Evolutionary conservation across 345 rosid species (phyloP), one percentile per base, ranked within the genome.

Genomic region (Turnera subulata): DNA sequence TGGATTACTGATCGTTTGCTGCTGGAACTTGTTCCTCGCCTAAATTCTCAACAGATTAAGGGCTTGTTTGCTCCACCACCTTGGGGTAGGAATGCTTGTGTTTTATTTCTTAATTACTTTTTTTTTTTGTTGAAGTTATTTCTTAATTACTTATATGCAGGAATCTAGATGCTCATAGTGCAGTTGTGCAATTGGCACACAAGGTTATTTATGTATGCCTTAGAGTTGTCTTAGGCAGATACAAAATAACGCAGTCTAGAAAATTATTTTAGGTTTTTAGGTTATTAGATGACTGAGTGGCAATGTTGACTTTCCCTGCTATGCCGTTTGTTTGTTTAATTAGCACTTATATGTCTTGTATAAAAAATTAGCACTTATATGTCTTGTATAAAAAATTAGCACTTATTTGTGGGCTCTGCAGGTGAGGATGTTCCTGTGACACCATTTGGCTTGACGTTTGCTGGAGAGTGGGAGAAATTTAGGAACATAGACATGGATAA

Each of bases 21-120:
- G 46, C 84, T 92, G 93, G 96, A 92, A 64, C 98, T 92, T 69
- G 96, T 92, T 66, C 99, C 99, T 52, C 86, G 89, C 59, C 74
- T 92, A 58, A 80, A 89, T 78, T 93, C 84, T 0, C 78, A 84
- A 25, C 95, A 92, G 76, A 82, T 92, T 55, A 84, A 81, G 74
- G 97, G 97, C 74, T 78, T 92, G 76, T 92, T 92, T 84, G 89
- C 99, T 51, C 99, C 99, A 53, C 99, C 99, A 11, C 98, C 98
- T n/a, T 92, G 93, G 93, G 98, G 98, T 89, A 83, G 62, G 64
- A 16, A 42, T 23, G 56, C 38, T 55, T 38, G 18, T 13, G 38
- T 20, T 32, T n/a, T 53, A 39, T 46, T 46, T n/a, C 17, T 20
- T 16, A 22, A 17, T 60, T 12, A 20, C 6, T 19, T 33, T 16